Base-by-base conservation (phyloP, 257 asterid genomes). In the Solanum raphanifolium region DNA sequence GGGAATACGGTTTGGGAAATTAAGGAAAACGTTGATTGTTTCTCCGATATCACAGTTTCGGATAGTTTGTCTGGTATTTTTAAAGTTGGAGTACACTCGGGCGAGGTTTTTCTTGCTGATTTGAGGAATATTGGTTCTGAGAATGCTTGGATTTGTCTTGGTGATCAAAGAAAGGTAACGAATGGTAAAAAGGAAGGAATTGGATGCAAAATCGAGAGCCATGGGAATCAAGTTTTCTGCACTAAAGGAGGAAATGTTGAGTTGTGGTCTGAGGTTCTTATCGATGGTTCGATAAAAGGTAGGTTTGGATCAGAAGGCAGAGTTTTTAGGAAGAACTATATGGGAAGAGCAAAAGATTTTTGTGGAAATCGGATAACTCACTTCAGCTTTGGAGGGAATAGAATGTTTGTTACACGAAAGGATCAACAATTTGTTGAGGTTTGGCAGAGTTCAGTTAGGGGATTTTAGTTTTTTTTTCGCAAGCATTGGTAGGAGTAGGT, bases 171-270 rank as follows among this genome's bases (percentile, higher is more conserved):
- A 75, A 95, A 93, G 90, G 91, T 86, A 36, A 87, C 52, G 3
- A 93, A 90, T 83, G 98, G 98, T 89, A 95, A 92, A 95, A 97
- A 93, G 78, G 99, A 95, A 90, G 98, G 99, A 83, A 46, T 23
- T 43, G 98, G 98, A 9, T 93, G 96, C 85, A 93, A 79, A 66
- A 88, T 97, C 0, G 93, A 92, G 76, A 92, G 96, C 90, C 95
- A 95, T 90, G 99, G 98, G 48, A 93, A 91, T 84, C 98, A 95
- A 88, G 94, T 95, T 2, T 94, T 97, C 13, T 94, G 98, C 29
- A 91, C 95, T 55, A 95, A 92, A 89, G 98, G 96, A 21, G 98
- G 96, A 31, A 89, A 93, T 48, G 84, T 97, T 13, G 96, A 97
- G 89, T 87, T 97, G 15, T 97, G 99, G 99, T 93, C 96, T 0